Evolutionary conservation across 2,329 filamentous ascomycete genomes (phyloP).

Genomic region (Microdochium paspali): DNA sequence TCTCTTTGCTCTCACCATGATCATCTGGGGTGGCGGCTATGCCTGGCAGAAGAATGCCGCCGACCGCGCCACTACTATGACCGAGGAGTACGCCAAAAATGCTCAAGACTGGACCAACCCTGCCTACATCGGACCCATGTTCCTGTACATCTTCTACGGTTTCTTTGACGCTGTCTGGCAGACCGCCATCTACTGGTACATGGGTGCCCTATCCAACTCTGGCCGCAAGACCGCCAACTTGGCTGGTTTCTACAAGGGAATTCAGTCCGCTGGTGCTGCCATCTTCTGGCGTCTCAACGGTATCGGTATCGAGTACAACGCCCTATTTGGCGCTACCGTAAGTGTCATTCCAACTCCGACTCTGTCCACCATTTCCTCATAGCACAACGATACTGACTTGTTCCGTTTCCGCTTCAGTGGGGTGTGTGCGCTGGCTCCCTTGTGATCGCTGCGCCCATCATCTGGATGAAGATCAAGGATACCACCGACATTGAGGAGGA

Average conservation of each 20-base stretch:
- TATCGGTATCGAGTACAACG: slow-evolving; percentile 52
- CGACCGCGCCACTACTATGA: slow-evolving; percentile 23
- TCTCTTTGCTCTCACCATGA: slow-evolving; percentile 57
- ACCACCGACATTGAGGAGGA: slow-evolving; percentile 76
- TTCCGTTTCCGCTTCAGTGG: slow-evolving; percentile 45
- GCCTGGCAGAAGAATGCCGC: slow-evolving; percentile 54
- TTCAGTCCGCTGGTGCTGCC: slow-evolving; percentile 79
- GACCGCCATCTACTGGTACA: slow-evolving; percentile 88
- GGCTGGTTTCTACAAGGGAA: slow-evolving; percentile 77
- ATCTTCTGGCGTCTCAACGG: slow-evolving; percentile 66
- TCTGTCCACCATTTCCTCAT: neutral
- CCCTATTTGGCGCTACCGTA: slow-evolving; percentile 55
- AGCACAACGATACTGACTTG: no score
- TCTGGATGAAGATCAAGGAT: slow-evolving; percentile 72
- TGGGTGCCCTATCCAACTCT: slow-evolving; percentile 90
- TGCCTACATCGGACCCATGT: slow-evolving; percentile 62
- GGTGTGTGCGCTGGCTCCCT: slow-evolving; percentile 65
- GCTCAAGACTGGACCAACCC: slow-evolving; percentile 45
- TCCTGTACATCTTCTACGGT: slow-evolving; percentile 50
- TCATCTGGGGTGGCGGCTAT: slow-evolving; percentile 65
- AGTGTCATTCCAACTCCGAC: slow-evolving; percentile 9
- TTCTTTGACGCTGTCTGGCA: slow-evolving; percentile 74
- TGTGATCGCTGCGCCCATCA: slow-evolving; percentile 67
- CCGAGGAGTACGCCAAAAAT: slow-evolving; percentile 5
- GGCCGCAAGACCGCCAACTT: slow-evolving; percentile 86